phyloP scores from a whole-genome alignment of 2,329 filamentous ascomycete genomes.

The Penicillium sp. region DNA sequence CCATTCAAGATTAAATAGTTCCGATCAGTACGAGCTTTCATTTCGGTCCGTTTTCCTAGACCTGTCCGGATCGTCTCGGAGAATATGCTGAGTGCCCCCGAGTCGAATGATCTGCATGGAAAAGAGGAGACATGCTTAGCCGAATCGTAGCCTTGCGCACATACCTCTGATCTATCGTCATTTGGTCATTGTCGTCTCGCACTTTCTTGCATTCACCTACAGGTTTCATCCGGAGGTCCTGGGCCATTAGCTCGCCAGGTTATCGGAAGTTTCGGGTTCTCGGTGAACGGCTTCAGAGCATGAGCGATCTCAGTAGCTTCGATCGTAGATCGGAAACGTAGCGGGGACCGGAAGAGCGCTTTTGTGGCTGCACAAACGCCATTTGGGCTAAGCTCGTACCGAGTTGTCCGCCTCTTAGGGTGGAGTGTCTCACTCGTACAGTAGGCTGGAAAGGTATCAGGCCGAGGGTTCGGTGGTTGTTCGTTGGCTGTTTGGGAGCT shows the following conservation, averaged over 20 bases:
- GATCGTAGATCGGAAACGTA: not conserved
- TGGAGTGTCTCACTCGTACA: too few species aligned
- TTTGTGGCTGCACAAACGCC: not conserved
- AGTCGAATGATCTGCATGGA: not conserved
- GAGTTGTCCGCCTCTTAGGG: not conserved
- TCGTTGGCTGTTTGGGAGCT: not conserved
- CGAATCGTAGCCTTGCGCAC: not conserved
- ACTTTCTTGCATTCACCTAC: not conserved
- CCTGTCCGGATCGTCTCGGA: not conserved
- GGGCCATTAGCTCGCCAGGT: not conserved
- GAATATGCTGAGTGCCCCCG: not conserved
- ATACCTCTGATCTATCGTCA: not conserved
- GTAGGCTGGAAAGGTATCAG: too few species aligned
- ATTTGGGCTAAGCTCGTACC: not conserved
- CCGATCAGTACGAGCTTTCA: conserved; percentile 13
- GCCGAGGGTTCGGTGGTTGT: not conserved
- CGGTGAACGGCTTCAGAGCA: not conserved
- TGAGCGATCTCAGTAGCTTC: not conserved
- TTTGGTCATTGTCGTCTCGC: not conserved
- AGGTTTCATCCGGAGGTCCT: not conserved
- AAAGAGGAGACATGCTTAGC: too few species aligned
- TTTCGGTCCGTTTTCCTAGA: conserved; percentile 2
- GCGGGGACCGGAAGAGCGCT: not conserved
- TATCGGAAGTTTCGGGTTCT: not conserved
- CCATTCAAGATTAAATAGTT: conserved; percentile 16